Base-by-base conservation (phyloP, 495 filamentous ascomycete species). In the Aspergillus taichungensis region DNA sequence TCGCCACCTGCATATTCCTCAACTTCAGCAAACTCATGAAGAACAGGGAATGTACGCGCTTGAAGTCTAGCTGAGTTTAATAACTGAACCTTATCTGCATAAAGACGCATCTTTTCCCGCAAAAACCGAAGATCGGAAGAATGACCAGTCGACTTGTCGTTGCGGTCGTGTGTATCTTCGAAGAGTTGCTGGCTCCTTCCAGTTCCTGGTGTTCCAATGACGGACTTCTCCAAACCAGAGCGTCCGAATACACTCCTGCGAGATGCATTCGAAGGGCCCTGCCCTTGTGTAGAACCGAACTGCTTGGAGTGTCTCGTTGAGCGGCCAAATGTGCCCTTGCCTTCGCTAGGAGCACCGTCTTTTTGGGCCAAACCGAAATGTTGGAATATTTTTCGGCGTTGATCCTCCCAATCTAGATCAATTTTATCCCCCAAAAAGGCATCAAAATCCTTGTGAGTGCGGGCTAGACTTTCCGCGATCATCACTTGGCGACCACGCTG, bases 401-500 rank as follows among this genome's bases (percentile, higher is more conserved):
- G 92, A 6, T 83, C 80, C 44, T 97, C 88, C 91, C 91, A 97
- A 61, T 96, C 87, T 71, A 92, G 82, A 6, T 87, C 87, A 6
- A 96, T 83, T 57, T 92, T 91, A 51, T 94, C 89, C 59, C 96
- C 92, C 36, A 99, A 67, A 61, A 94, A 96, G 33, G 75, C 62
- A 58, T 99, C 88, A 52, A 99, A 97, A 56, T 96, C 91, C 12
- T 79, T 80, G 34, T 88, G 82, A 10, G 88, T 87, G 44, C 89
- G 80, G 52, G 88, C 79, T 49, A 95, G 73, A 13, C 88, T 86
- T 53, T 97, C 88, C 13, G 83, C 75, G 45, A 96, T 87, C 78
- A 95, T 90, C 54, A 83, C 88, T 44, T 94, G 72, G 3, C 90
- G 91, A 29, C 88, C 91, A 63, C 94, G 89, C 38, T 88, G 83